Evolutionary conservation across 495 filamentous ascomycete species (phyloP), one percentile per base, ranked within the genome.

Genomic region (Hyphodiscus hymeniophilus): DNA sequence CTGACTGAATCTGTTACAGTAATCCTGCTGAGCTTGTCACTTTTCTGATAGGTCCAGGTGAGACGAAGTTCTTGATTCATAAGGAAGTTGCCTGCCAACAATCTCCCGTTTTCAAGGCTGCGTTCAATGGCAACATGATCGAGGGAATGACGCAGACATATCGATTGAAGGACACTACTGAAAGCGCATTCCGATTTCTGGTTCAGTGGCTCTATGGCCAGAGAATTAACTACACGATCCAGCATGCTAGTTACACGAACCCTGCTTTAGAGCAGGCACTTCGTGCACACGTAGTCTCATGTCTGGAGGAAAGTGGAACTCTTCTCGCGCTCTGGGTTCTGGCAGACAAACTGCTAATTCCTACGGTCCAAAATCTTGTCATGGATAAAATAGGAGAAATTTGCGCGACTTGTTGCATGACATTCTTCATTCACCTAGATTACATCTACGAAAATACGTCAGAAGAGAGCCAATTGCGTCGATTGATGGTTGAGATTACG

Each of bases 101-200:
- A 24, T 51, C 49, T 0, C 49, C 42, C 1, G 41, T 51, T 1
- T 20, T 51, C 3, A 32, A 34, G 22, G 33, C 22, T 1, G 49
- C 49, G 0, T 46, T 51, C 13, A 51, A 46, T 21, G 33, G 49
- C 22, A 21, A 31, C 13, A 45, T 31, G 16, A 21, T 40, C 22
- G 41, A 45, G 33, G 49, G 31, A 11, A 15, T 22, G n/a, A 51
- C 42, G 6, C 49, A 51, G 34, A 40, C 18, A 16, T 51, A 45
- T 34, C 8, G 1, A 1, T 5, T 51, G 2, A 38, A 42, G 8
- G 40, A 40, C 16, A 44, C 21, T 4, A 28, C 15, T 3, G 4
- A 1, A n/a, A 18, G 0, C 4, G 41, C 35, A 0, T n/a, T 45
- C 30, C 4, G 23, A 6, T 13, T 35, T 1, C n/a, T 47, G 5